phyloP scores from a whole-genome alignment of 2,329 filamentous ascomycete genomes.

The Pyrenophora teres region DNA sequence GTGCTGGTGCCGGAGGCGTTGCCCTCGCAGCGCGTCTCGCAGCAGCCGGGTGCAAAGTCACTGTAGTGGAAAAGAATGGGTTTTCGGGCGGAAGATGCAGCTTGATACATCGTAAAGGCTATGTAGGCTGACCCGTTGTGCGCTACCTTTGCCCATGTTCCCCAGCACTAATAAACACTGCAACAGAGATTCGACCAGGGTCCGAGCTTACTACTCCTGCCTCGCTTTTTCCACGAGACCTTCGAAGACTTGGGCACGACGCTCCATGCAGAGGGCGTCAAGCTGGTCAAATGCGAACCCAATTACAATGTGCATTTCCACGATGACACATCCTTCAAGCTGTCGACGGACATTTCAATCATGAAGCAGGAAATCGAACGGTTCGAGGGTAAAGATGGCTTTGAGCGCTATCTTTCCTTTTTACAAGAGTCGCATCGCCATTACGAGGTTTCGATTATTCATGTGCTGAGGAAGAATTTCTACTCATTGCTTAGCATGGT shows the following conservation, averaged over 20 bases:
- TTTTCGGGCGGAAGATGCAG: conserved; percentile 75
- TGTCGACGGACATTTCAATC: conserved; percentile 69
- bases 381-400: conserved; percentile 74
- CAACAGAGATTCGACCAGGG: conserved; percentile 72
- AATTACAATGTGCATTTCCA: conserved; percentile 78
- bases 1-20: conserved; percentile 73
- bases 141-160: not conserved
- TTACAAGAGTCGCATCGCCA: conserved; percentile 70
- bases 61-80: conserved; percentile 76
- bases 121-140: conserved; percentile 47
- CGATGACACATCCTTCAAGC: conserved; percentile 66
- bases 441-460: conserved; percentile 69
- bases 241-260: conserved; percentile 72
- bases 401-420: conserved; percentile 70
- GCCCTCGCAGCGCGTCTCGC: conserved; percentile 73
- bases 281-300: conserved; percentile 72
- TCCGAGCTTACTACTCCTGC: conserved; percentile 73
- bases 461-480: conserved; percentile 72
- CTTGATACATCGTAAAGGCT: conserved; percentile 63
- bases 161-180: not conserved
- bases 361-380: conserved; percentile 75
- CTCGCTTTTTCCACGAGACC: conserved; percentile 70
- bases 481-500: conserved; percentile 62
- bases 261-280: conserved; percentile 67
- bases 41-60: conserved; percentile 72